These are phyloP conservation scores for Pilatotrama ljubarskyi DNA, from an alignment of 768 basidiomycete species.

Conservation along the genomic window DNA sequence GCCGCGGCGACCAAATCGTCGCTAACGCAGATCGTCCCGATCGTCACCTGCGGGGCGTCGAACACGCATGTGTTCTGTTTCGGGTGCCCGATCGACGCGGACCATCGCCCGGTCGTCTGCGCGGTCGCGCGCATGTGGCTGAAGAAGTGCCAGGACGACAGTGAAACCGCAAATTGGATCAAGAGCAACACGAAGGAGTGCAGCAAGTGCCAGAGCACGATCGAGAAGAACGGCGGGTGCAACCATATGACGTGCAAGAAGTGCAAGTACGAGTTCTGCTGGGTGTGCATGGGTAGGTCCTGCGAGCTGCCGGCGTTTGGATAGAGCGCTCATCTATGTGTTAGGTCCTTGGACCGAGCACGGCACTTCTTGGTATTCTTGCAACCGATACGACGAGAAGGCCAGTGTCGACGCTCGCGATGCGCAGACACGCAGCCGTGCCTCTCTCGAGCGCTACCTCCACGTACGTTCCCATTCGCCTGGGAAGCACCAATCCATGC, in stretches of 20 bases:
- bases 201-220: slow-evolving; percentile 92
- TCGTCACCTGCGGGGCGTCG: slow-evolving; percentile 77
- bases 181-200: slow-evolving; percentile 99
- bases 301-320: background rate
- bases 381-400: slow-evolving; percentile 96
- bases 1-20: slow-evolving; percentile 74
- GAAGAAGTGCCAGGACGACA: slow-evolving; percentile 96
- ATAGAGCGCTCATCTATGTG: background rate
- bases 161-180: slow-evolving; percentile 99
- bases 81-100: slow-evolving; percentile 84
- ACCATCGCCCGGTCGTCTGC: slow-evolving; percentile 93
- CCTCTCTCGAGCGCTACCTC: slow-evolving; percentile 91
- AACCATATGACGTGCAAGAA: slow-evolving; percentile 99
- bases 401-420: slow-evolving; percentile 85
- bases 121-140: slow-evolving; percentile 89
- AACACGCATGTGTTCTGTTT: slow-evolving; percentile 86
- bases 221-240: slow-evolving; percentile 99
- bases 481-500: background rate
- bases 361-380: slow-evolving; percentile 97
- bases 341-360: slow-evolving; percentile 95
- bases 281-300: slow-evolving; percentile 95
- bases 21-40: slow-evolving; percentile 81
- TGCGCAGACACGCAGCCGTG: slow-evolving; percentile 85
- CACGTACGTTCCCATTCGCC: slow-evolving; percentile 60
- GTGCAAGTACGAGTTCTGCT: slow-evolving; percentile 98